phyloP scores from a whole-genome alignment of 768 basidiomycete genomes.

The Boletus sensibilis region DNA sequence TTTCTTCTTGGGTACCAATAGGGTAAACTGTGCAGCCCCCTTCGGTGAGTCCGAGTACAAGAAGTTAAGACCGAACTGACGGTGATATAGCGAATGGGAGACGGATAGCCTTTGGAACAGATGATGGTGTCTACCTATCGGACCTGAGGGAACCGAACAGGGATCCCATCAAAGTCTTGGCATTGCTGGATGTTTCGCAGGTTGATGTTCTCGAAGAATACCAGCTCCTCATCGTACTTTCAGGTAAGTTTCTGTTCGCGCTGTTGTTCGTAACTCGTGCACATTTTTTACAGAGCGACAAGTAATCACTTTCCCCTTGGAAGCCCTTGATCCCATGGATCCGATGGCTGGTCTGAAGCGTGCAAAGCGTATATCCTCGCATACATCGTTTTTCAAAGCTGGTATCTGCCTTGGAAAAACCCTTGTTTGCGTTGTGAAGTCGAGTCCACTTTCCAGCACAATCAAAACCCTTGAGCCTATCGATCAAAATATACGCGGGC shows the following conservation, averaged over 20 bases:
- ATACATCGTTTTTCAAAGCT: constrained; percentile 97
- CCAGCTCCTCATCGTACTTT: constrained; percentile 94
- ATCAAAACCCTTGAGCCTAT: constrained; percentile 98
- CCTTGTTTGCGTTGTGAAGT: constrained; percentile 96
- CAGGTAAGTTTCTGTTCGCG: constrained; percentile 53
- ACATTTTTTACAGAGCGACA: constrained; percentile 68
- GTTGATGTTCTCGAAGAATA: constrained; percentile 97
- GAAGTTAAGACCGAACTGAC: neutral
- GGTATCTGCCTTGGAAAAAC: constrained; percentile 89
- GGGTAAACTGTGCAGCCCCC: constrained; percentile 89
- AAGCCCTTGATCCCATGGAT: constrained; percentile 86
- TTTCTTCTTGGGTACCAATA: constrained; percentile 82
- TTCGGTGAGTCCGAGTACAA: constrained; percentile 59
- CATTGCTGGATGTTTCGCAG: constrained; percentile 86
- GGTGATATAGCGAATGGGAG: constrained; percentile 64
- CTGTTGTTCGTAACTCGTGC: neutral
- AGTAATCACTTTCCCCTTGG: constrained; percentile 94
- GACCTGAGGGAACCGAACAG: constrained; percentile 74
- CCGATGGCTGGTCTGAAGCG: constrained; percentile 89
- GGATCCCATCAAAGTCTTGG: constrained; percentile 88
- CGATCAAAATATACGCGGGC: constrained; percentile 77
- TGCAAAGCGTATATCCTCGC: constrained; percentile 91
- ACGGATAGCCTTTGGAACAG: constrained; percentile 93
- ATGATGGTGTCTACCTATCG: constrained; percentile 94
- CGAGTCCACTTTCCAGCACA: constrained; percentile 90